Percentiles rank a stretch among this genome's conserved stretches.
Conservation (phyloP, 441 rosid species). For the Euphorbia celastroides region DNA sequence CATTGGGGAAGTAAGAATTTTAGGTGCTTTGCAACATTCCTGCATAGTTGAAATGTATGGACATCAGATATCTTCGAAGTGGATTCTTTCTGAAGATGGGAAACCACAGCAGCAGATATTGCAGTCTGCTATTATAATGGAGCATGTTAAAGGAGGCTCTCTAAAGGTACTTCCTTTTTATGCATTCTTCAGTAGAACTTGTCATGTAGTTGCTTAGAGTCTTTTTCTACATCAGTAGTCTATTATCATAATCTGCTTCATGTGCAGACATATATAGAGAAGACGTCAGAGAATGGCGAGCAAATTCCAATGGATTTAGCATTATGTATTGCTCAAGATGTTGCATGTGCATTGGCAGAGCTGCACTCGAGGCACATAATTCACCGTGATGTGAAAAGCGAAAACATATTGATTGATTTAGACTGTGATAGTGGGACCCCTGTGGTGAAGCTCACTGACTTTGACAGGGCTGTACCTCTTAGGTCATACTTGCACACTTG, state of each 20-base stretch:
- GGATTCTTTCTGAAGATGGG: constrained; percentile 63
- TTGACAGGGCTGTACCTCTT: constrained; percentile 95
- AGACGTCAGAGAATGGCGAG: constrained; percentile 60
- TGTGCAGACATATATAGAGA: constrained; percentile 59
- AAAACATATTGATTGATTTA: constrained; percentile 80
- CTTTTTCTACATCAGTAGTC: constrained; percentile 2
- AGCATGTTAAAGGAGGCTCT: constrained; percentile 78
- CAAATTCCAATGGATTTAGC: constrained; percentile 59
- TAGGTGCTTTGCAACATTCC: constrained; percentile 68
- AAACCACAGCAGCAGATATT: constrained; percentile 43
- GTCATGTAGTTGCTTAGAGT: background rate
- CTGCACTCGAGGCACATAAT: constrained; percentile 81
- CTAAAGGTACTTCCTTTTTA: constrained; percentile 47
- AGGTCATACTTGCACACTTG: constrained; percentile 69
- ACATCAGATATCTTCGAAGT: constrained; percentile 72
- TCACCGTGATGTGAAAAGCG: constrained; percentile 97
- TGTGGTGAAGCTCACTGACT: constrained; percentile 88
- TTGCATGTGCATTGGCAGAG: constrained; percentile 75
- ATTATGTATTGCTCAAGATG: constrained; percentile 61
- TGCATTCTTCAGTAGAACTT: background rate
- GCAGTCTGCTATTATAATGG: constrained; percentile 73
- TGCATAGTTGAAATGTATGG: constrained; percentile 88
- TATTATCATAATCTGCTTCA: constrained; percentile 18
- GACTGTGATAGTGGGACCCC: constrained; percentile 52
- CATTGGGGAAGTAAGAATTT: constrained; percentile 80